Base-by-base conservation (phyloP, 116 monocot species). In the Iris pallida region DNA sequence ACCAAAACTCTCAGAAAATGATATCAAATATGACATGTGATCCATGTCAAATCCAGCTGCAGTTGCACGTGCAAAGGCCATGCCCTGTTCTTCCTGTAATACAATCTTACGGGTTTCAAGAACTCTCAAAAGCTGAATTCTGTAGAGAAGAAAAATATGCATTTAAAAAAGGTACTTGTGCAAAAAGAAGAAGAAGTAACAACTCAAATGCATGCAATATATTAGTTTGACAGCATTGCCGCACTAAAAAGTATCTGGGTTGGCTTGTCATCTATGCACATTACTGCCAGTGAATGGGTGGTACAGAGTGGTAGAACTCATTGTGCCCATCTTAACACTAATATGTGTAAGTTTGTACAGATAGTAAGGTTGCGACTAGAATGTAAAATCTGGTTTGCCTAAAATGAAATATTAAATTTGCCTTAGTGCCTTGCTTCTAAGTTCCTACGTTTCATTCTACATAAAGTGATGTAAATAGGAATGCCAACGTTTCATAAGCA, bases 41-140 rank as follows among this genome's bases (percentile, higher is more conserved):
- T 94, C 90, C 68, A 83, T 73, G 58, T 88, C 90, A 74, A 94
- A 94, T 4, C 90, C 88, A 68, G 90, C 90, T 19, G 88, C 90
- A 47, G 59, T 46, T 68, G 90, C 76, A 71, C 90, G 81, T 20
- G 94, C 94, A 79, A 94, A 94, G 4, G 88, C 94, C 94, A 94
- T 94, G n/a, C 74, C 88, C 68, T 94, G 94, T 47, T 94, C 90
- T 80, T 94, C 90, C 71, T 76, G 80, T 56, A 94, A 71, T 13
- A 87, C 83, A 53, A 11, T 73, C 74, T 83, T 87, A 41, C 94
- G 82, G 40, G 74, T 79, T 75, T 94, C 85, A 6, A 90, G 73
- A 20, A 88, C 90, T 77, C 81, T 87, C 48, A 88, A 51, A 65
- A 90, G 85, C 17, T 88, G 81, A 79, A 83, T 85, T 71, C 94